Evolutionary conservation across 495 filamentous ascomycete genomes (phyloP).

Genomic region (Trichocladium uniseriatum): DNA sequence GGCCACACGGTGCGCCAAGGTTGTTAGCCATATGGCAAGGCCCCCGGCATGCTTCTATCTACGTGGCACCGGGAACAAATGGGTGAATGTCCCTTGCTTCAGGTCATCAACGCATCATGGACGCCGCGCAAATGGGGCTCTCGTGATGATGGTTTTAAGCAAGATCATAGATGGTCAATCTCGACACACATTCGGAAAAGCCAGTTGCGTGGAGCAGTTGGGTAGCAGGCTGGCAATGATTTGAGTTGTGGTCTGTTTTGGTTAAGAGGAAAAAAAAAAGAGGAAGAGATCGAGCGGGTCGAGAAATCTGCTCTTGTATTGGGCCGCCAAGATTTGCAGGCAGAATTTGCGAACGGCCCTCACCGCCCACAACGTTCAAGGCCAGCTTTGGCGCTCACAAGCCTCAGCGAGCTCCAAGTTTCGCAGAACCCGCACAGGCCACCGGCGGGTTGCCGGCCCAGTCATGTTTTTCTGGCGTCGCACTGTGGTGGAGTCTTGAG

Average conservation of each 20-base stretch:
- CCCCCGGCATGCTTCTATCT: not conserved
- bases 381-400: not conserved
- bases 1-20: too few relatives aligned
- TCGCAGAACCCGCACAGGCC: not conserved
- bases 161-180: slow-evolving; percentile 51
- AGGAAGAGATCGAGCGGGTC: slow-evolving; percentile 7
- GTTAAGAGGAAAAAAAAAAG: slow-evolving; percentile 32
- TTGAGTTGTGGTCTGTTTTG: slow-evolving; percentile 84
- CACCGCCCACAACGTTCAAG: slow-evolving; percentile 23
- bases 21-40: too few relatives aligned
- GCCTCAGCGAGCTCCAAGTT: too few relatives aligned
- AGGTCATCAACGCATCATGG: slow-evolving; percentile 99
- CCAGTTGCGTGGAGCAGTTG: slow-evolving; percentile 55
- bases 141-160: slow-evolving; percentile 99
- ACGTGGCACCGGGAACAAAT: slow-evolving; percentile 8
- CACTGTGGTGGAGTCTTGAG: slow-evolving; percentile 13
- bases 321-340: slow-evolving; percentile 4
- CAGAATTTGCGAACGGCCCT: slow-evolving; percentile 12
- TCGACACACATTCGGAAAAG: slow-evolving; percentile 78
- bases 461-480: slow-evolving; percentile 16
- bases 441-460: slow-evolving; percentile 1
- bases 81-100: slow-evolving; percentile 44
- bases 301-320: slow-evolving; percentile 10
- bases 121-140: slow-evolving; percentile 63
- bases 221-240: slow-evolving; percentile 68